A percentile compares a stretch with the other conserved stretches of the same genome.
Evolutionary conservation across 2,329 filamentous ascomycete species (phyloP).

Genomic region (Zalaria obscura): DNA sequence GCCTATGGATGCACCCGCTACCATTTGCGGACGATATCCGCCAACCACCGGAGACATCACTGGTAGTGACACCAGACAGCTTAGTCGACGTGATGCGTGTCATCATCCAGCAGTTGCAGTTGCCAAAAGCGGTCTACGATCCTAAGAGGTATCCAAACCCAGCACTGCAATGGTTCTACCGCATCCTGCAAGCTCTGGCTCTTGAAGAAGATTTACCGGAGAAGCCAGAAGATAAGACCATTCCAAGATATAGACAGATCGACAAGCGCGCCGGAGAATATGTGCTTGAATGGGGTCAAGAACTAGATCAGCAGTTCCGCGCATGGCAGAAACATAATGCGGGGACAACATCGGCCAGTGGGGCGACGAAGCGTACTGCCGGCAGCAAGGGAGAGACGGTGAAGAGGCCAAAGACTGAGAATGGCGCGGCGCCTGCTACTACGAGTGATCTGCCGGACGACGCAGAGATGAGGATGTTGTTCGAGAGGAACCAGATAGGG

Average conservation of each 20-base stretch:
- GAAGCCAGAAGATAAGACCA: slow-evolving; percentile 58
- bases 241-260: slow-evolving; percentile 76
- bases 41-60: slow-evolving; percentile 48
- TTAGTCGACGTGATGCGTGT: slow-evolving; percentile 71
- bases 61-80: slow-evolving; percentile 47
- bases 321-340: slow-evolving; percentile 20
- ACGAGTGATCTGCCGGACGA: slow-evolving; percentile 23
- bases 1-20: slow-evolving; percentile 77
- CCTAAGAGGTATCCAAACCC: slow-evolving; percentile 74
- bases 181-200: slow-evolving; percentile 79
- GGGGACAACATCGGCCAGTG: slow-evolving; percentile 27
- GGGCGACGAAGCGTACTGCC: slow-evolving; percentile 29
- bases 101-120: slow-evolving; percentile 71
- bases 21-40: slow-evolving; percentile 85
- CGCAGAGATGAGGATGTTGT: slow-evolving; percentile 28
- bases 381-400: slow-evolving; percentile 13
- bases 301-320: slow-evolving; percentile 46
- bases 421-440: slow-evolving; percentile 6
- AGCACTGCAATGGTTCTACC: slow-evolving; percentile 92
- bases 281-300: slow-evolving; percentile 61
- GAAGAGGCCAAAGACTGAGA: slow-evolving; percentile 32
- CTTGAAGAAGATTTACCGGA: slow-evolving; percentile 83
- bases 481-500: slow-evolving; percentile 26
- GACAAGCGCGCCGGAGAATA: slow-evolving; percentile 74
- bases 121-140: slow-evolving; percentile 75